These are phyloP conservation scores for Aspergillus tubingensis DNA, from an alignment of 2,329 filamentous ascomycete genomes.

Conservation along the genomic window DNA sequence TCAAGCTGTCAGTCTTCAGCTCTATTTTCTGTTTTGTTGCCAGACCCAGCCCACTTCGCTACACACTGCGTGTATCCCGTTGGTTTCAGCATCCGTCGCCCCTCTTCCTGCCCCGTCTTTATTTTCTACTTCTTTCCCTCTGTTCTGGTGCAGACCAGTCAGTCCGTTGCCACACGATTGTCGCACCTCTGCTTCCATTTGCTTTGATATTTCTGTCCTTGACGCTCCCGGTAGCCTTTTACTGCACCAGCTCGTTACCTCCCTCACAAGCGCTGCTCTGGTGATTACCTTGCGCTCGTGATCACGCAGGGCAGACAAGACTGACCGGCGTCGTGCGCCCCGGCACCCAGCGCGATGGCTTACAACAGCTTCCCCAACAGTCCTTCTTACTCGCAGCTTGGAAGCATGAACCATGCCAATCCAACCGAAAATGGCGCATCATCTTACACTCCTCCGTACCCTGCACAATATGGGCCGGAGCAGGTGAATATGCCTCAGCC, in stretches of 20 bases:
- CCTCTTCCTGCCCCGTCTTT: neutral
- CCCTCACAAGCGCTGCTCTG: neutral
- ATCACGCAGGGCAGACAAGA: slow-evolving; percentile 1
- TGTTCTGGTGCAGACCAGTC: neutral
- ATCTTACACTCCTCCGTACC: slow-evolving; percentile 34
- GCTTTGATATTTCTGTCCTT: slow-evolving; percentile 3
- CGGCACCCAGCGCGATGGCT: slow-evolving; percentile 34
- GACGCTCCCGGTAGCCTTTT: neutral
- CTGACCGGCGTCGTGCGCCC: neutral
- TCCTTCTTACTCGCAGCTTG: slow-evolving; percentile 31
- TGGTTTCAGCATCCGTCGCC: slow-evolving; percentile 3
- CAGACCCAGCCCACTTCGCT: neutral
- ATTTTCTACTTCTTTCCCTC: slow-evolving; percentile 3
- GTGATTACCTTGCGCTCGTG: slow-evolving; percentile 9
- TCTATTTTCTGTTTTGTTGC: neutral
- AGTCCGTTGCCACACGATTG: slow-evolving; percentile 3
- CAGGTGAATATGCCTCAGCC: slow-evolving; percentile 41
- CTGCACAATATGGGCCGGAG: slow-evolving; percentile 33
- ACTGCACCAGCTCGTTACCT: neutral
- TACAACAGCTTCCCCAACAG: slow-evolving; percentile 45
- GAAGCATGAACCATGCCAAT: slow-evolving; percentile 25
- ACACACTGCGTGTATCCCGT: neutral
- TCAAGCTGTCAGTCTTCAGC: neutral
- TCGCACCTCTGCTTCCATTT: neutral
- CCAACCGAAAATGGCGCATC: slow-evolving; percentile 27